Conservation (phyloP, 1,139 yeast species). For the Kluyveromyces sp. region DNA sequence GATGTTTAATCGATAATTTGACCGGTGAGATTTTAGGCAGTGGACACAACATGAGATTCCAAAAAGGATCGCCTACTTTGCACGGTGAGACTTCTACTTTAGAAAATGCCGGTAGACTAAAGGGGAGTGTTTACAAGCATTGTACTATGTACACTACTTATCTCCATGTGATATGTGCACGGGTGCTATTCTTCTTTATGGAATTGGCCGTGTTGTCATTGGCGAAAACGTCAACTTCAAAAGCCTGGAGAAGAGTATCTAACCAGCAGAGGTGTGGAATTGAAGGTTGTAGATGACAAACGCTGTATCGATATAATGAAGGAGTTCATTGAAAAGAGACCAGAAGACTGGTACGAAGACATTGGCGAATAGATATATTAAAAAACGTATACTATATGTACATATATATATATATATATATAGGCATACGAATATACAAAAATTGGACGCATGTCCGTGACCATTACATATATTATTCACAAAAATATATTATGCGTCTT, state of each 20-base stretch:
- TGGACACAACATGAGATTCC: slow-evolving; percentile 87
- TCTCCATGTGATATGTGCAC: slow-evolving; percentile 95
- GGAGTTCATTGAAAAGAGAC: slow-evolving; percentile 67
- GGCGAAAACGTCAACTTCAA: slow-evolving; percentile 78
- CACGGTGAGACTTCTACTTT: slow-evolving; percentile 89
- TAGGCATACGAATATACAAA: too few species aligned
- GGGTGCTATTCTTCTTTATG: slow-evolving; percentile 86
- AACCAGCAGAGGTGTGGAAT: slow-evolving; percentile 59
- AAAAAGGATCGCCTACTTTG: slow-evolving; percentile 67
- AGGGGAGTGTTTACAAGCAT: slow-evolving; percentile 56
- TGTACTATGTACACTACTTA: slow-evolving; percentile 84
- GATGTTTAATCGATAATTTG: slow-evolving; percentile 58
- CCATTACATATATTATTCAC: too few species aligned
- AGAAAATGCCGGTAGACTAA: slow-evolving; percentile 83
- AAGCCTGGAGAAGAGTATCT: slow-evolving; percentile 72
- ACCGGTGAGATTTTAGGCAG: slow-evolving; percentile 77
- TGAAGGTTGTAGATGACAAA: slow-evolving; percentile 55
- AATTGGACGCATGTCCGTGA: too few species aligned
- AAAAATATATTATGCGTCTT: too few species aligned
- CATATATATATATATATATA: too few species aligned
- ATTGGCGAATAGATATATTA: slow-evolving; percentile 49
- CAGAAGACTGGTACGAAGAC: slow-evolving; percentile 83
- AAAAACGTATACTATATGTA: neutral
- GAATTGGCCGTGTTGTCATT: slow-evolving; percentile 73
- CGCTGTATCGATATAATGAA: slow-evolving; percentile 71